Base-by-base conservation (phyloP, 352 stramenopile species). In the Pythium volutum region DNA sequence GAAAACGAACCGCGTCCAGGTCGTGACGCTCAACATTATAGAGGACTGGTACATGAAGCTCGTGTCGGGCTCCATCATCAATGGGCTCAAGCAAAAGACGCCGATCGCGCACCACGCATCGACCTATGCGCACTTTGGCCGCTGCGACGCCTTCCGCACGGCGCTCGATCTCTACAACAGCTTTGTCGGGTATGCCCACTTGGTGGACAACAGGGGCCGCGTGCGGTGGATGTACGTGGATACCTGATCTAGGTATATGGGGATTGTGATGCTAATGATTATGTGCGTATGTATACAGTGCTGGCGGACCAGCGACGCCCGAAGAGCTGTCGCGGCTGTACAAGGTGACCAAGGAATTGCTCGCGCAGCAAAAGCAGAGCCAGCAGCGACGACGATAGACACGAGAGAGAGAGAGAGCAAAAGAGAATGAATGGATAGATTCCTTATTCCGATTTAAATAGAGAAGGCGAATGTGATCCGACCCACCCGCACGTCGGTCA, bases 1-100 rank as follows among this genome's bases (percentile, higher is more conserved):
- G 15, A 48, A 59, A 14, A 41, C 41, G 3, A 53, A 71, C 26
- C 65, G 63, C 47, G 74, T 89, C 47, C 84, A 91, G 66, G 77
- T 84, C 2, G 49, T 89, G 23, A 82, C 79, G 57, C 71, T 95
- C 53, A 92, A 90, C 59, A 85, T 95, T 65, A 89, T 95, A 22
- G 86, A 95, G 57, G 86, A 95, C 58, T 95, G 86, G 86, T 95
- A 95, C 74, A 91, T 93, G 77, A 91, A 91, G 70, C 63, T 91
- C 22, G 77, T 95, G 46, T 75, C 82, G 25, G 63, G 71, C 0
- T 89, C 80, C 31, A 95, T 95, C 57, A 75, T 73, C 18, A 69
- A 66, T 9, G 85, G 85, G 0, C 64, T 95, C 59, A 64, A 81
- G 62, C 38, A 78, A 31, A 81, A 86, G 52, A 85, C 66, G 4